Base-by-base conservation (phyloP, 257 asterid species). In the Plantago elongata region DNA sequence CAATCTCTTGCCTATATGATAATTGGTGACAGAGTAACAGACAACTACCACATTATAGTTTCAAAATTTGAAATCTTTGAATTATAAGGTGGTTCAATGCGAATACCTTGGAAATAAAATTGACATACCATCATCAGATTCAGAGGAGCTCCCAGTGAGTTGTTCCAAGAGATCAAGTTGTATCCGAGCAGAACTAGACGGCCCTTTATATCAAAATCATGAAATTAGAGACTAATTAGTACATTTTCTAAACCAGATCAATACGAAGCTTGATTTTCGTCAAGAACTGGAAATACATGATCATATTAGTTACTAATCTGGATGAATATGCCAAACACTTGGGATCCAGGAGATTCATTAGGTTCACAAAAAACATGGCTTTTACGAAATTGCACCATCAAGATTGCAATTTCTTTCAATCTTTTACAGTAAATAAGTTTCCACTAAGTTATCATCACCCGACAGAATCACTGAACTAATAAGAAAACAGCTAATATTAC, bases 141-240 rank as follows among this genome's bases (percentile, higher is more conserved):
- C 79, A 14, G 78, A 70, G 60, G 86, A 60, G 62, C 79, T 59
- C 51, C 86, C 83, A 51, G 89, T 84, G 62, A 91, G 95, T 59
- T 84, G 89, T 13, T 88, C 88, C 84, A 88, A 72, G 72, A 91
- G 96, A 76, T 81, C 94, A 67, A 91, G 78, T 69, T 84, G 96
- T 5, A 72, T 50, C 42, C 85, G 88, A 62, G 95, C 85, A 66
- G 98, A 79, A 64, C 91, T 55, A 18, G 81, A 76, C 5, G 92
- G 69, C 51, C 90, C 92, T 87, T 22, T 61, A 46, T 38, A 60
- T 51, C 62, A 57, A 56, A 56, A 45, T 14, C 40, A 65, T 49
- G 13, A 51, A 30, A 47, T 30, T 34, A 7, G 40, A 34, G 45
- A 22, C 47, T 43, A 48, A 48, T 57, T 34, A 72, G 70, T 60